These are phyloP conservation scores for Lactarius tabidus DNA, from an alignment of 768 basidiomycete species.

Conservation along the genomic window DNA sequence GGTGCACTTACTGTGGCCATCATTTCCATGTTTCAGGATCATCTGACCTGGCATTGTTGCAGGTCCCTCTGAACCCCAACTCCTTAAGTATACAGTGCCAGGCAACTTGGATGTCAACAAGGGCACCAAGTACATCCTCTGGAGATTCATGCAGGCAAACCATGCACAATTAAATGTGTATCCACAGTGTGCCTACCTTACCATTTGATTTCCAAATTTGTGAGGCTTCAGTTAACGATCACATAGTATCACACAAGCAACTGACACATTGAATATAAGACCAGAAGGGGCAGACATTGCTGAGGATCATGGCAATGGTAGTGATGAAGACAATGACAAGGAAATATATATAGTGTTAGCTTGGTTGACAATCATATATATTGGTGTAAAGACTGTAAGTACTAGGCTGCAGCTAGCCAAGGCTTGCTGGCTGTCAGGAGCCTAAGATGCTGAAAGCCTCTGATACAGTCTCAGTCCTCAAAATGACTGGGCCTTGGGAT, in stretches of 20 bases:
- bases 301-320: too few relatives aligned
- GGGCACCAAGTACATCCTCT: constrained; percentile 90
- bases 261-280: constrained; percentile 78
- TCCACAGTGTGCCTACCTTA: constrained; percentile 60
- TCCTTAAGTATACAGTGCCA: constrained; percentile 87
- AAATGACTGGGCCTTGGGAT: too few relatives aligned
- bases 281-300: too few relatives aligned
- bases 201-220: not conserved
- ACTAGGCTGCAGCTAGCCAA: too few relatives aligned
- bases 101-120: constrained; percentile 90
- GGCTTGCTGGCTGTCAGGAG: too few relatives aligned
- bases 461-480: too few relatives aligned
- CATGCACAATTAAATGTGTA: constrained; percentile 81
- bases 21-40: not conserved
- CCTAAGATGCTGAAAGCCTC: too few relatives aligned
- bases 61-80: constrained; percentile 78
- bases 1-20: constrained; percentile 22
- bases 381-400: too few relatives aligned
- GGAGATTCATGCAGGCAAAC: constrained; percentile 93
- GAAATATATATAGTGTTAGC: too few relatives aligned
- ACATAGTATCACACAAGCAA: constrained; percentile 76
- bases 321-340: too few relatives aligned
- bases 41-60: not conserved
- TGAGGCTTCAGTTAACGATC: not conserved
- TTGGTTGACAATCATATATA: too few relatives aligned